phyloP scores from a whole-genome alignment of 768 basidiomycete species.

The Scleroderma citrinum region DNA sequence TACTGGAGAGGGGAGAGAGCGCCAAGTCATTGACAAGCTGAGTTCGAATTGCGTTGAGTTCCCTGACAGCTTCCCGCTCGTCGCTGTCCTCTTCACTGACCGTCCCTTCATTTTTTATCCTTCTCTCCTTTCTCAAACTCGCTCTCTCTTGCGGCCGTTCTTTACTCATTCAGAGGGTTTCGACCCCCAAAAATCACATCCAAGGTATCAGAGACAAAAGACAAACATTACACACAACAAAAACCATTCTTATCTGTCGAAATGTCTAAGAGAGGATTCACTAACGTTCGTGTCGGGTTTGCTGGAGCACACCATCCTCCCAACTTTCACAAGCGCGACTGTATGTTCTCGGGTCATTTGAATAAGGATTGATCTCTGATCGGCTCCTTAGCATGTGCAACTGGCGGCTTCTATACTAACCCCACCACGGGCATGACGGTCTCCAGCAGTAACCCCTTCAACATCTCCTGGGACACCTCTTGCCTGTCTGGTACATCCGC shows the following conservation, averaged over 20 bases:
- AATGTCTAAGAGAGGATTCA: slow-evolving; percentile 27
- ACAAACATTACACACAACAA: not conserved
- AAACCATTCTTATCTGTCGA: slow-evolving; percentile 5
- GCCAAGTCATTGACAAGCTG: not conserved
- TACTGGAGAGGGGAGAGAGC: too few species aligned
- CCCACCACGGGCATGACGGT: slow-evolving; percentile 46
- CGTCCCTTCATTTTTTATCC: slow-evolving; percentile 11
- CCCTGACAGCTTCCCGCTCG: slow-evolving; percentile 1
- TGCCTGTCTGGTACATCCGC: slow-evolving; percentile 41
- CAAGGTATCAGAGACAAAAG: not conserved
- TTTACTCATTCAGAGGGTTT: slow-evolving; percentile 13
- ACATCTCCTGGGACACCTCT: slow-evolving; percentile 59
- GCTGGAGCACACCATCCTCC: slow-evolving; percentile 12
- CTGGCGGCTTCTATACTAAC: slow-evolving; percentile 56
- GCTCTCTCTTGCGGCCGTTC: slow-evolving; percentile 25
- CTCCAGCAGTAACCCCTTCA: slow-evolving; percentile 42
- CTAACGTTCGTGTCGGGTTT: slow-evolving; percentile 19
- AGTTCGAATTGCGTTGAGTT: slow-evolving; percentile 1
- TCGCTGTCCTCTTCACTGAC: not conserved
- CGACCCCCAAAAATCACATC: slow-evolving; percentile 2
- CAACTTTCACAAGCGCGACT: slow-evolving; percentile 19
- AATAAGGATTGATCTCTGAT: not conserved
- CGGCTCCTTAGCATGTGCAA: slow-evolving; percentile 38
- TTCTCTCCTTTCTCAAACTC: slow-evolving; percentile 16
- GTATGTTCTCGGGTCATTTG: slow-evolving; percentile 9